Percentiles rank a stretch among this genome's conserved stretches.
Conservation (phyloP, 352 stramenopile species). For the Globisporangium viniferum region DNA sequence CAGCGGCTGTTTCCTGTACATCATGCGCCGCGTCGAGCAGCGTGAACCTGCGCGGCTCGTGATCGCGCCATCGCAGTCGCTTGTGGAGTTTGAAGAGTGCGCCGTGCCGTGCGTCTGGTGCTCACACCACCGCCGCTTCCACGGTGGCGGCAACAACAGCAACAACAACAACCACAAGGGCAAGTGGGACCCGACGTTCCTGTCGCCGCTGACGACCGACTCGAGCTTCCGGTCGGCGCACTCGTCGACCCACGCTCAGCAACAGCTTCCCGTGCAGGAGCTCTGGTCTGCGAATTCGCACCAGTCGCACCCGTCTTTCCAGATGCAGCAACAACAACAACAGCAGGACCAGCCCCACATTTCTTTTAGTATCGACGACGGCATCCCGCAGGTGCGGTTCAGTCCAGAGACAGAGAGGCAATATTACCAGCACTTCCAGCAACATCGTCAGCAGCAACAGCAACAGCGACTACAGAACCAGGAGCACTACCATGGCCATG, state of each 20-base stretch:
- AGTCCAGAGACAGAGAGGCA: slow-evolving; percentile 10
- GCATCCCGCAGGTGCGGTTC: slow-evolving; percentile 1
- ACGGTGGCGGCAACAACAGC: slow-evolving; percentile 27
- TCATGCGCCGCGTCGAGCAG: slow-evolving; percentile 72
- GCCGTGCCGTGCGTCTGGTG: slow-evolving; percentile 71
- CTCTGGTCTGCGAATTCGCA: slow-evolving; percentile 2
- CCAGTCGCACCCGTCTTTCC: slow-evolving; percentile 1
- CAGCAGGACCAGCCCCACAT: slow-evolving; percentile 1
- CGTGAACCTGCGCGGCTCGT: slow-evolving; percentile 48
- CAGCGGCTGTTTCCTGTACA: slow-evolving; percentile 63
- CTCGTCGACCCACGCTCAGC: slow-evolving; percentile 25
- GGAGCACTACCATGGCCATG: not conserved
- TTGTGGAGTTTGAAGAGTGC: slow-evolving; percentile 76
- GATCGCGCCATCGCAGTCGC: slow-evolving; percentile 40
- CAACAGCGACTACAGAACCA: not conserved
- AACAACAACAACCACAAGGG: slow-evolving; percentile 26
- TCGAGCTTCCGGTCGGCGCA: slow-evolving; percentile 43
- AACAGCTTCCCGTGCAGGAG: not conserved
- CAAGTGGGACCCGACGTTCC: slow-evolving; percentile 62
- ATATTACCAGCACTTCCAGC: slow-evolving; percentile 8
- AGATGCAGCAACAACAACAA: slow-evolving; percentile 9
- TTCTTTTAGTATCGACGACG: slow-evolving; percentile 7
- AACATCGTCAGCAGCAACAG: slow-evolving; percentile 6
- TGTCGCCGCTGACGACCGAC: slow-evolving; percentile 58
- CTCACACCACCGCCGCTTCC: slow-evolving; percentile 60